Evolutionary conservation across 2,329 filamentous ascomycete genomes (phyloP), one percentile per base, ranked within the genome.

Genomic region (Verticillium nonalfalfae): DNA sequence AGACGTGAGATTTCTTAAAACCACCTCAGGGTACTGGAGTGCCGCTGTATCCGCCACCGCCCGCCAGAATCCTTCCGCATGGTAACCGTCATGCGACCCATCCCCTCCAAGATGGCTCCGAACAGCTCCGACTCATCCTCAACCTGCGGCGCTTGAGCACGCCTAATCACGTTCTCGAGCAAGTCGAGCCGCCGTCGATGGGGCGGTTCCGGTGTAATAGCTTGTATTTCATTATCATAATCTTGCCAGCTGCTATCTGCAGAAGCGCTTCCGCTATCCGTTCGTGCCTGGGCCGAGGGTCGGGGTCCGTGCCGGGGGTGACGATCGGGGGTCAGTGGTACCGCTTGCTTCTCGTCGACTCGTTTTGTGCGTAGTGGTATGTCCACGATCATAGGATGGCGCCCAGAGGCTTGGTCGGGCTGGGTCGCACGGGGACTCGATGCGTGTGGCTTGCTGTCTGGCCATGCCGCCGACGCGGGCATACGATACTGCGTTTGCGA

Each of bases 31-130:
- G 11, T 26, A 18, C 34, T 56, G 14, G 40, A 45, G 21, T 55
- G 50, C 15, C 58, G 59, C 33, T 54, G 60, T 58, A 79, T 76
- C 63, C 78, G 72, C 77, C 76, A 79, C 50, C 78, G 70, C 3
- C 76, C 77, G 11, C 69, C 72, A 14, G 73, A 68, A 56, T 79
- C 74, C 65, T 70, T 67, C 35, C 63, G 62, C 72, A 79, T 77
- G 18, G 68, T 66, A 11, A 79, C 68, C 35, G 62, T 60, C 55
- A 74, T 67, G 7, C 69, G 68, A 6, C 69, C 69, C 6, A 79
- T 73, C 2, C 73, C 76, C 2, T 76, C 71, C 6, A 79, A 57
- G 0, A 78, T 68, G 14, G 72, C 67, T 21, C 72, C 69, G 26
- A 77, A 65, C 2, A 76, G 64, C 31, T 72, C 72, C 5, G 68